A percentile compares a stretch with the other conserved stretches of the same genome.
These are phyloP conservation scores for Starmerella kuoi DNA, from an alignment of 805 yeast genomes.

Conservation along the genomic window DNA sequence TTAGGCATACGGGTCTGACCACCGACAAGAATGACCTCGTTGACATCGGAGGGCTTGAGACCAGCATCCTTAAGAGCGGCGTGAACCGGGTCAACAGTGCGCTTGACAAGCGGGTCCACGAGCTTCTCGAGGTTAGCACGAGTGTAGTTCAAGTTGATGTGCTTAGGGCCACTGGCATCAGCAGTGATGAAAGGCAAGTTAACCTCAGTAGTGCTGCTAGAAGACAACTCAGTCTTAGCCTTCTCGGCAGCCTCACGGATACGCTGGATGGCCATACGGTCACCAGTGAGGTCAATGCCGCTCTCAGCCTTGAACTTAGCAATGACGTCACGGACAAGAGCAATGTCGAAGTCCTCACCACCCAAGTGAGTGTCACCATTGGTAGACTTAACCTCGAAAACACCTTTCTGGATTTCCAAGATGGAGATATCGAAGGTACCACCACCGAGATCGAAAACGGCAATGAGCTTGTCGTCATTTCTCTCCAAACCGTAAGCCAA, in stretches of 20 bases:
- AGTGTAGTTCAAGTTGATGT: constrained; percentile 55
- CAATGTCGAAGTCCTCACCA: constrained; percentile 86
- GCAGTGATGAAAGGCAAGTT: constrained; percentile 81
- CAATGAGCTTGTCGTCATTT: constrained; percentile 71
- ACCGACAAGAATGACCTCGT: constrained; percentile 77
- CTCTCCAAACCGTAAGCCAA: constrained; percentile 90
- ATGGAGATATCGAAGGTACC: constrained; percentile 97
- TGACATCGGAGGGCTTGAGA: constrained; percentile 48
- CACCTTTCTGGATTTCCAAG: constrained; percentile 94
- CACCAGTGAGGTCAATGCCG: constrained; percentile 51
- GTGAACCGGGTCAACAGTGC: constrained; percentile 63
- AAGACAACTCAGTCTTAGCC: constrained; percentile 78
- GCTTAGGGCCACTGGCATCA: constrained; percentile 72
- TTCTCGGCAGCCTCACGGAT: constrained; percentile 80
- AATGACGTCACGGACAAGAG: constrained; percentile 72
- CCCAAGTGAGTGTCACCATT: constrained; percentile 92
- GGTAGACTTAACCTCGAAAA: constrained; percentile 92
- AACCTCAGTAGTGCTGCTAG: constrained; percentile 57
- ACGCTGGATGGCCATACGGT: constrained; percentile 72
- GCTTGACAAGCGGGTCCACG: constrained; percentile 58
- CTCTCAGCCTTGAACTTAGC: constrained; percentile 63
- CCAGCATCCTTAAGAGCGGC: constrained; percentile 76
- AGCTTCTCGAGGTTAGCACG: constrained; percentile 56
- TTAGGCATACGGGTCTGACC: constrained; percentile 92
- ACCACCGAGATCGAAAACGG: constrained; percentile 96